These are phyloP conservation scores for Wickerhamomyces ciferrii DNA, from an alignment of 805 yeast species.

Conservation along the genomic window DNA sequence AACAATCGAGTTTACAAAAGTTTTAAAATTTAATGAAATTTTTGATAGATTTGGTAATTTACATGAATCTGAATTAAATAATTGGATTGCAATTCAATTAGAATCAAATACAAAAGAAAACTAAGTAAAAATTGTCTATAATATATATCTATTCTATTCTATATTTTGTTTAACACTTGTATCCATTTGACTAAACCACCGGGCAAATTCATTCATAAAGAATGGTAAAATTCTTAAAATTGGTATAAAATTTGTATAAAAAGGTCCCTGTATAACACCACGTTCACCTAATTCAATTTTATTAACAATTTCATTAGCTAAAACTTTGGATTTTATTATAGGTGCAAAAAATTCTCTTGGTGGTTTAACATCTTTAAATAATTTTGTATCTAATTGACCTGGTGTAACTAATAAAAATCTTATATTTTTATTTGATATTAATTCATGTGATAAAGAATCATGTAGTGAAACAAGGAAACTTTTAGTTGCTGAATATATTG, in stretches of 20 bases:
- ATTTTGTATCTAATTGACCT: slow-evolving; percentile 72
- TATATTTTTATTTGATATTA: slow-evolving; percentile 51
- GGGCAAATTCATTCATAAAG: slow-evolving; percentile 32
- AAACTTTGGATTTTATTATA: slow-evolving; percentile 50
- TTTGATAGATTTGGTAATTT: slow-evolving; percentile 38
- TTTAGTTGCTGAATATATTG: slow-evolving; percentile 83
- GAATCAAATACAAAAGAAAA: slow-evolving; percentile 28
- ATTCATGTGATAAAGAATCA: slow-evolving; percentile 74
- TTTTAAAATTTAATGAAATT: slow-evolving; percentile 26
- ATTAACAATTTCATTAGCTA: slow-evolving; percentile 50
- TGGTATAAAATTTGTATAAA: slow-evolving; percentile 70
- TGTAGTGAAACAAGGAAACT: slow-evolving; percentile 81
- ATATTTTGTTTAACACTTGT: slow-evolving; percentile 10
- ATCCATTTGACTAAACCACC: slow-evolving; percentile 70
- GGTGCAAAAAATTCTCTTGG: slow-evolving; percentile 80
- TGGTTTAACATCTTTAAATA: slow-evolving; percentile 74
- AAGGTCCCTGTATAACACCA: slow-evolving; percentile 68
- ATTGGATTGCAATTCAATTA: slow-evolving; percentile 31
- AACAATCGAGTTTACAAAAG: slow-evolving; percentile 10
- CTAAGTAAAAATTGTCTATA: slow-evolving; percentile 19
- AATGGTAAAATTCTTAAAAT: slow-evolving; percentile 65
- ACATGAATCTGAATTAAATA: slow-evolving; percentile 32
- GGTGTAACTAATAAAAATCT: slow-evolving; percentile 74
- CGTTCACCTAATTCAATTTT: slow-evolving; percentile 57
- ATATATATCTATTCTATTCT: neutral